phyloP scores from a whole-genome alignment of 805 yeast species.

The Torulaspora franciscae region DNA sequence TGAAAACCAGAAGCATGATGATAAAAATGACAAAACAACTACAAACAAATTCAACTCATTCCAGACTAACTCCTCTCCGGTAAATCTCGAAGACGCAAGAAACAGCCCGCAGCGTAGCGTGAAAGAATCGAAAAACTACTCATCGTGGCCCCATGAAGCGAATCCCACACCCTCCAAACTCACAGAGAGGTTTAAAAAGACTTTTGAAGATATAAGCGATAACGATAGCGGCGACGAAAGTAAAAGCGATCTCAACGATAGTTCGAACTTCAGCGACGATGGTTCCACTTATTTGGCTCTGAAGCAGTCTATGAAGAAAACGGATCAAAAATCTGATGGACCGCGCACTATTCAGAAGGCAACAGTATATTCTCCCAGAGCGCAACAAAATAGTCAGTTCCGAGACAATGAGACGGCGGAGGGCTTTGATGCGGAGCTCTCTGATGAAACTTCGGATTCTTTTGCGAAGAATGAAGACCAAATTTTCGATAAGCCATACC shows the following conservation, averaged over 20 bases:
- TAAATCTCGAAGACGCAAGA: neutral
- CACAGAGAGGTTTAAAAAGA: conserved; percentile 14
- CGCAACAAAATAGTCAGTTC: conserved; percentile 3
- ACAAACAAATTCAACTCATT: too few relatives aligned
- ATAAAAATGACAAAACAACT: too few relatives aligned
- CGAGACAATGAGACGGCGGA: conserved; percentile 2
- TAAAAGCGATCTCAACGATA: conserved; percentile 9
- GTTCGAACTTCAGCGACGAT: conserved; percentile 18
- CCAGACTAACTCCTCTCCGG: too few relatives aligned
- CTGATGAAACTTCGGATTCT: conserved; percentile 1
- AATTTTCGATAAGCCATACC: neutral
- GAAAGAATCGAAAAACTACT: conserved; percentile 6
- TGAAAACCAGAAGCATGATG: too few relatives aligned
- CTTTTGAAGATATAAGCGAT: conserved; percentile 16
- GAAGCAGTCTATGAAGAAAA: conserved; percentile 15
- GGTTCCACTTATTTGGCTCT: conserved; percentile 22
- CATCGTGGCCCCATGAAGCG: conserved; percentile 6
- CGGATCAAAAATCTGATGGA: conserved; percentile 3
- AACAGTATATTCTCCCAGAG: conserved; percentile 9
- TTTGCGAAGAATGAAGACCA: neutral
- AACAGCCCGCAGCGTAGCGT: neutral
- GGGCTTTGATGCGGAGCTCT: conserved; percentile 3
- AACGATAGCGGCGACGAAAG: conserved; percentile 17
- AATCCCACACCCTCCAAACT: conserved; percentile 14
- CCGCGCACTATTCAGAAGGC: conserved; percentile 3